Evolutionary conservation across 495 filamentous ascomycete genomes (phyloP).

Genomic region (Parmelia sp.): DNA sequence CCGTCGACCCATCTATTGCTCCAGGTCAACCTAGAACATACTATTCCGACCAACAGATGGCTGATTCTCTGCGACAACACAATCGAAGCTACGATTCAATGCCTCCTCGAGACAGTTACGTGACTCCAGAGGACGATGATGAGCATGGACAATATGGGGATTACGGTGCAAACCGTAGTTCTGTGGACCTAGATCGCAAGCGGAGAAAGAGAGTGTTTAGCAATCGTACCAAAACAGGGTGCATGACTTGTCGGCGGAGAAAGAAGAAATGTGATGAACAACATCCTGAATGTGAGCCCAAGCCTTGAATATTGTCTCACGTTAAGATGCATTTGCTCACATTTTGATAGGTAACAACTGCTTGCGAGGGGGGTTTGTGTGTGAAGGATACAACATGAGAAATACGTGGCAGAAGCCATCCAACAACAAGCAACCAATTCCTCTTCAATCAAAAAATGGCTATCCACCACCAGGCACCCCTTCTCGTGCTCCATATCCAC

Average conservation of each 20-base stretch:
- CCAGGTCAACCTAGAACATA: constrained; percentile 32
- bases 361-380: constrained; percentile 82
- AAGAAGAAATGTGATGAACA: constrained; percentile 99
- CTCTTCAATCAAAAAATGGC: constrained; percentile 78
- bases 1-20: constrained; percentile 24
- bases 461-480: constrained; percentile 34
- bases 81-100: constrained; percentile 39
- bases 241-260: constrained; percentile 84
- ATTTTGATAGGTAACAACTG: constrained; percentile 74
- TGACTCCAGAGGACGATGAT: constrained; percentile 34
- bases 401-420: constrained; percentile 64
- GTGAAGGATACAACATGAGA: constrained; percentile 84
- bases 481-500: constrained; percentile 23
- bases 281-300: constrained; percentile 77
- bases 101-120: constrained; percentile 28
- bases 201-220: constrained; percentile 84
- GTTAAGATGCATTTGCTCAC: not conserved
- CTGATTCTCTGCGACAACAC: constrained; percentile 42
- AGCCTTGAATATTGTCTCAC: not conserved
- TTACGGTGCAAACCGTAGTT: constrained; percentile 36
- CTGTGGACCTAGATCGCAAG: constrained; percentile 62
- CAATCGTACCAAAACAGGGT: constrained; percentile 95
- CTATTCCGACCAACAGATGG: constrained; percentile 42
- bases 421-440: constrained; percentile 58
- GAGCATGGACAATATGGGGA: constrained; percentile 34